Percentiles rank a stretch among this genome's conserved stretches.
Evolutionary conservation across 345 rosid genomes (phyloP).

Genomic region (Bruguiera gymnorhiza): DNA sequence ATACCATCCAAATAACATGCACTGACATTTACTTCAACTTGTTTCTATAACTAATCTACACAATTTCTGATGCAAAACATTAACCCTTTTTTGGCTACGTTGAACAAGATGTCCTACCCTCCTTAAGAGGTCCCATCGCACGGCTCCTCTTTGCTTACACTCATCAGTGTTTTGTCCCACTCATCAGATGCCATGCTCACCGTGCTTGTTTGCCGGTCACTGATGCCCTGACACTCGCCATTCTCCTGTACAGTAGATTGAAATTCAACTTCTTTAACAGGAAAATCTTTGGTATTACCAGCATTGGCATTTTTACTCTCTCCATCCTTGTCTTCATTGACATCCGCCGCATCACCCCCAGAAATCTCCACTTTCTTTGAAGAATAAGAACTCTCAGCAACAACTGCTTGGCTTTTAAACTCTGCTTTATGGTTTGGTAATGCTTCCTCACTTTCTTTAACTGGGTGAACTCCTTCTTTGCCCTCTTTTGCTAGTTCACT

Average conservation of each 20-base stretch:
- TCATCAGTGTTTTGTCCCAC: conserved; percentile 20
- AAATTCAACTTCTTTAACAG: conserved; percentile 16
- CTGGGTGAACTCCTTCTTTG: conserved; percentile 15
- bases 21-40: conserved; percentile 11
- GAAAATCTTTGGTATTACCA: conserved; percentile 10
- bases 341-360: conserved; percentile 18
- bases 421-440: conserved; percentile 26
- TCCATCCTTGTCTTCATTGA: conserved; percentile 16
- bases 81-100: not conserved
- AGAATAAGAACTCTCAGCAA: conserved; percentile 25
- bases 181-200: conserved; percentile 5
- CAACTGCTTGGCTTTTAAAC: conserved; percentile 21
- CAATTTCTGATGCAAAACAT: conserved; percentile 13
- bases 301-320: conserved; percentile 27
- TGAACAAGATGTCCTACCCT: conserved; percentile 13
- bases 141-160: conserved; percentile 23
- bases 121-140: conserved; percentile 7
- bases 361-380: conserved; percentile 16
- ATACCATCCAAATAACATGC: conserved; percentile 1
- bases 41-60: conserved; percentile 22
- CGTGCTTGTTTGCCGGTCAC: conserved; percentile 3
- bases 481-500: conserved; percentile 21
- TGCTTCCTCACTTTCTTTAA: not conserved
- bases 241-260: conserved; percentile 26
- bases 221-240: not conserved